Conservation (phyloP, 352 stramenopile genomes). For the Phytophthora vignae region DNA sequence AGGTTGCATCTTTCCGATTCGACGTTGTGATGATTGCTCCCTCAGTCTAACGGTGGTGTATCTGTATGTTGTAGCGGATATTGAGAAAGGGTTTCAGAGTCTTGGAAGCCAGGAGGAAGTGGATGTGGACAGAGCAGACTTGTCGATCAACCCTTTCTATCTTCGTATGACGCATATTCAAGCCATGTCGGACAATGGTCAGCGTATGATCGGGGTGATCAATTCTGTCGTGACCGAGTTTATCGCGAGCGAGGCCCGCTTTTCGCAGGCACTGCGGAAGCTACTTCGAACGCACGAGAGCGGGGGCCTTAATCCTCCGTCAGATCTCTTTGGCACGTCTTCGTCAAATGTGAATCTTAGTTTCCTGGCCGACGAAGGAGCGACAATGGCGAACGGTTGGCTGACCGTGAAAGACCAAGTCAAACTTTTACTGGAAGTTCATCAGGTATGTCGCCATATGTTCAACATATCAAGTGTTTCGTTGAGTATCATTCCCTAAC, state of each 20-base stretch:
- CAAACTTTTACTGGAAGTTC: constrained; percentile 66
- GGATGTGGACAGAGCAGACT: constrained; percentile 55
- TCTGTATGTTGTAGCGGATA: constrained; percentile 56
- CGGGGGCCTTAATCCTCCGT: constrained; percentile 26
- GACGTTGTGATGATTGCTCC: background rate
- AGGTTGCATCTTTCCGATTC: constrained; percentile 6
- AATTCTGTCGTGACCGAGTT: constrained; percentile 62
- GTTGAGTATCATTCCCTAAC: background rate
- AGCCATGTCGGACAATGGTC: constrained; percentile 68
- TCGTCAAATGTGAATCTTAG: constrained; percentile 35
- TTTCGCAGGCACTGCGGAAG: constrained; percentile 60
- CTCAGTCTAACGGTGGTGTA: background rate
- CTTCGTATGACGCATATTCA: constrained; percentile 76
- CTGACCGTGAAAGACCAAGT: constrained; percentile 67
- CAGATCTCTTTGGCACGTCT: constrained; percentile 55
- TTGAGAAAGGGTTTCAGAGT: constrained; percentile 76
- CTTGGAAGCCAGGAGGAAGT: constrained; percentile 54
- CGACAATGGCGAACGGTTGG: constrained; percentile 66
- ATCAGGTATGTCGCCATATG: constrained; percentile 44
- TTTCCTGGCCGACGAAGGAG: constrained; percentile 54
- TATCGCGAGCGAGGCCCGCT: constrained; percentile 64
- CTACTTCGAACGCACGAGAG: constrained; percentile 63
- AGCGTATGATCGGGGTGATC: constrained; percentile 65
- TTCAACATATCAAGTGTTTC: constrained; percentile 1
- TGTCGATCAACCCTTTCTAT: constrained; percentile 70